Evolutionary conservation across 495 filamentous ascomycete genomes (phyloP).

Genomic region (Daldinia bambusicola): DNA sequence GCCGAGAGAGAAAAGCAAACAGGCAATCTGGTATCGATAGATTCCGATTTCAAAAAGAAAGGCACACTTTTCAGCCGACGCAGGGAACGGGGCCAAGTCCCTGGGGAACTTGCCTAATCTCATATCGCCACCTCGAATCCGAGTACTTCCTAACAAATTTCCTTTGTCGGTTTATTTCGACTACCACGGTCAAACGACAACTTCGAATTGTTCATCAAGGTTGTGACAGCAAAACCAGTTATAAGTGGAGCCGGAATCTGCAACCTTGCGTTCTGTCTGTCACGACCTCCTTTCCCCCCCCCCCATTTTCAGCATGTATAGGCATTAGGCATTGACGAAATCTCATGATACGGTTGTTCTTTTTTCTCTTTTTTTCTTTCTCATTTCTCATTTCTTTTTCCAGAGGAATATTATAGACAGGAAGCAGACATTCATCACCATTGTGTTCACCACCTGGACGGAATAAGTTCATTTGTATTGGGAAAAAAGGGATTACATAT

Average conservation of each 20-base stretch:
- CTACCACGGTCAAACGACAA: constrained; percentile 4
- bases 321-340: constrained; percentile 39
- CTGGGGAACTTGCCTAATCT: constrained; percentile 47
- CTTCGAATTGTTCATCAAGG: background rate
- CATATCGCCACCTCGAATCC: constrained; percentile 23
- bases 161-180: constrained; percentile 16
- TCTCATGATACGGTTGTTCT: constrained; percentile 31
- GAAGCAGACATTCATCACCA: constrained; percentile 11
- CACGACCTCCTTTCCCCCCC: constrained; percentile 5
- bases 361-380: constrained; percentile 22
- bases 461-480: constrained; percentile 33
- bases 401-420: constrained; percentile 36
- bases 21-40: constrained; percentile 24
- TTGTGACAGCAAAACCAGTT: constrained; percentile 5
- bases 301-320: constrained; percentile 33
- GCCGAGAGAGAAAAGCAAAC: constrained; percentile 54
- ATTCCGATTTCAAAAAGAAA: constrained; percentile 49
- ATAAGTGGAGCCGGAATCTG: constrained; percentile 35
- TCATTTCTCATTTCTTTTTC: constrained; percentile 24
- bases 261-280: constrained; percentile 5
- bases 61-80: constrained; percentile 54
- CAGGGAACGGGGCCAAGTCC: constrained; percentile 46
- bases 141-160: constrained; percentile 22
- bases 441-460: constrained; percentile 18
- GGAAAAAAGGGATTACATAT: constrained; percentile 13